Conservation (phyloP, 163 green algal species). For the Scenedesmus sp. region DNA sequence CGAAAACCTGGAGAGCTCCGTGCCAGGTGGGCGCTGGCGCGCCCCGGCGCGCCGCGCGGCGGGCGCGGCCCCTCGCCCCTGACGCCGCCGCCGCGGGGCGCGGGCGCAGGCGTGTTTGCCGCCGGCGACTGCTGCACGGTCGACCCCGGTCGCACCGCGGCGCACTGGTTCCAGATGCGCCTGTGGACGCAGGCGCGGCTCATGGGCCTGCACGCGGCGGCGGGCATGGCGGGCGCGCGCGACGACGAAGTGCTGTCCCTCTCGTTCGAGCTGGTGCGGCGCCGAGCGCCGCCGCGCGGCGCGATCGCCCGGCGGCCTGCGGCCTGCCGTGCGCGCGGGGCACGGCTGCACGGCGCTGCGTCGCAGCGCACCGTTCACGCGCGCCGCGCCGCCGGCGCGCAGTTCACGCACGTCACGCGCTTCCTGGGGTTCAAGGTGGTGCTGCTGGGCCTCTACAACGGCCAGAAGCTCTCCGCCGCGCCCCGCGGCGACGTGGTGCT, state of each 20-base stretch:
- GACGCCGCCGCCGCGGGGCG: neutral
- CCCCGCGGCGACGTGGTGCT: constrained; percentile 60
- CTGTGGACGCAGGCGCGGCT: constrained; percentile 87
- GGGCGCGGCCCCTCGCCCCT: neutral
- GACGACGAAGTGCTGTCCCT: constrained; percentile 69
- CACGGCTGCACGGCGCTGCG: neutral
- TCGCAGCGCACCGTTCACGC: no score
- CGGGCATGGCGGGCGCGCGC: constrained; percentile 69
- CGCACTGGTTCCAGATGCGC: constrained; percentile 72
- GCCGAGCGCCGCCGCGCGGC: no score
- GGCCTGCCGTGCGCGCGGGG: no score
- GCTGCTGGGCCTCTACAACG: constrained; percentile 92
- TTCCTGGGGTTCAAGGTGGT: constrained; percentile 89
- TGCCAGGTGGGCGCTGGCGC: neutral
- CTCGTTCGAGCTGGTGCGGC: constrained; percentile 79
- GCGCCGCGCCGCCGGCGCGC: no score
- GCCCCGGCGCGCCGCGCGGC: no score
- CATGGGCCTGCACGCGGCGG: constrained; percentile 77
- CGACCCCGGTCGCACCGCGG: neutral
- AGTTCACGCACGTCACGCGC: constrained; percentile 86
- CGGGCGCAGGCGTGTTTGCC: constrained; percentile 63
- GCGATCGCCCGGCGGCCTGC: no score
- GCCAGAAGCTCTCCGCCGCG: constrained; percentile 75
- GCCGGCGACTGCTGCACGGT: constrained; percentile 62
- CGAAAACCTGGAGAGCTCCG: constrained; percentile 56